Evolutionary conservation across 768 basidiomycete genomes (phyloP).

Genomic region (Agaricus bisporus): DNA sequence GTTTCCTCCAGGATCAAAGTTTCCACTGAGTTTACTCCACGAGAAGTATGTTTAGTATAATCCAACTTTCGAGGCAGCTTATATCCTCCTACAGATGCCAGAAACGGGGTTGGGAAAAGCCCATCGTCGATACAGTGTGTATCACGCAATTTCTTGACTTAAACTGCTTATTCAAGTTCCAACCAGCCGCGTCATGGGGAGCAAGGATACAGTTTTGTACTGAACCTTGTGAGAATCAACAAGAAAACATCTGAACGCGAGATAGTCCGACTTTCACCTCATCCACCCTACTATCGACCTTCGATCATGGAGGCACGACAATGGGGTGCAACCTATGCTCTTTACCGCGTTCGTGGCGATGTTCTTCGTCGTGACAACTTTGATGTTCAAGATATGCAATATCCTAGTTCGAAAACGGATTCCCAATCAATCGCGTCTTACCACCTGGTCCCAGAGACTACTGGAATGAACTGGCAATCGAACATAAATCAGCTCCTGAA

Average conservation of each 20-base stretch:
- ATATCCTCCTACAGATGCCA: slow-evolving; percentile 54
- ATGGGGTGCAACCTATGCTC: slow-evolving; percentile 83
- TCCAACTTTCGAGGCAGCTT: not conserved
- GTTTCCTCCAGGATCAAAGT: slow-evolving; percentile 83
- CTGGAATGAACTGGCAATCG: slow-evolving; percentile 69
- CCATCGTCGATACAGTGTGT: slow-evolving; percentile 68
- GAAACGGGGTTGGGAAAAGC: slow-evolving; percentile 86
- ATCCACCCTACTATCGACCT: slow-evolving; percentile 59
- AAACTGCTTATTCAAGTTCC: slow-evolving; percentile 5
- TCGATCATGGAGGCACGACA: slow-evolving; percentile 83
- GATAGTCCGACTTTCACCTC: slow-evolving; percentile 64
- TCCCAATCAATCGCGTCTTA: slow-evolving; percentile 68
- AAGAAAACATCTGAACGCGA: slow-evolving; percentile 69
- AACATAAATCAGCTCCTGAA: slow-evolving; percentile 61
- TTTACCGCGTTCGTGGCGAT: slow-evolving; percentile 69
- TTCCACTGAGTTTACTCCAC: slow-evolving; percentile 69
- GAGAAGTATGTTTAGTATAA: slow-evolving; percentile 49
- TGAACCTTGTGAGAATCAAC: slow-evolving; percentile 61
- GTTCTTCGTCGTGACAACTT: slow-evolving; percentile 9
- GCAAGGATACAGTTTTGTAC: slow-evolving; percentile 56
- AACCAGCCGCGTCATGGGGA: slow-evolving; percentile 36
- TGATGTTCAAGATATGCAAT: slow-evolving; percentile 22
- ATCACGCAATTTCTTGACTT: slow-evolving; percentile 11
- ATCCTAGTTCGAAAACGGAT: slow-evolving; percentile 64
- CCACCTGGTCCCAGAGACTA: slow-evolving; percentile 85